Evolutionary conservation across 108 stramenopile species (phyloP).

Genomic region (Hondaea fermentalgiana): DNA sequence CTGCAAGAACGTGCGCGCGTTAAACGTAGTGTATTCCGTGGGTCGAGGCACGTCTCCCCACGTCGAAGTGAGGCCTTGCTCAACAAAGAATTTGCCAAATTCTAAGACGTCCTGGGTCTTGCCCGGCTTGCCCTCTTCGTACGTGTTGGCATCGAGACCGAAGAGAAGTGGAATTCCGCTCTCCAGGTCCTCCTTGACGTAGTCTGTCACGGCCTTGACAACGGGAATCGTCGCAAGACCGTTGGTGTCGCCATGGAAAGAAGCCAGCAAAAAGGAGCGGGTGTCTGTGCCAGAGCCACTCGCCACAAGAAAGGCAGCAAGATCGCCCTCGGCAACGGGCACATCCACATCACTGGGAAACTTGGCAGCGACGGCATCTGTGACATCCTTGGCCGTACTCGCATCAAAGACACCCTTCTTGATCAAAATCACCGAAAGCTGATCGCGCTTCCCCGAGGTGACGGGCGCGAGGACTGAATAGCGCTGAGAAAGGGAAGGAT

Average conservation of each 20-base stretch:
- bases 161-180: slow-evolving; percentile 52
- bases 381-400: slow-evolving; percentile 48
- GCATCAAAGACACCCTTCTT: slow-evolving; percentile 55
- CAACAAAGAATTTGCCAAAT: slow-evolving; percentile 51
- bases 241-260: slow-evolving; percentile 80
- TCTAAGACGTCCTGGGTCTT: slow-evolving; percentile 65
- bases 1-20: slow-evolving; percentile 65
- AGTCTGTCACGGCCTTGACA: slow-evolving; percentile 52
- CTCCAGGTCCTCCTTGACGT: slow-evolving; percentile 42
- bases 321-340: slow-evolving; percentile 70
- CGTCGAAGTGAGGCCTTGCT: slow-evolving; percentile 52
- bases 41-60: slow-evolving; percentile 62
- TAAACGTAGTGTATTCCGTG: slow-evolving; percentile 61
- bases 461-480: slow-evolving; percentile 55
- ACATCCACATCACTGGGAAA: slow-evolving; percentile 53
- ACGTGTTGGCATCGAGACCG: slow-evolving; percentile 79
- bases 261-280: slow-evolving; percentile 52
- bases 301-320: slow-evolving; percentile 48
- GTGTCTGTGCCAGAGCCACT: slow-evolving; percentile 19
- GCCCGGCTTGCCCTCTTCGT: slow-evolving; percentile 59
- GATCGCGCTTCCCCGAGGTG: slow-evolving; percentile 62
- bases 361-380: slow-evolving; percentile 37
- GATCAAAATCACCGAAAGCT: slow-evolving; percentile 69
- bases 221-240: slow-evolving; percentile 75
- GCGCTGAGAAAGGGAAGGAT: slow-evolving; percentile 33